phyloP scores from a whole-genome alignment of 176 grass and related monocot species.

The Sorghum bicolor region Sorghum_bicolor_NCBIv3 NC_012878.2:5771001-5771500 shows the following conservation, averaged over 20 bases:
- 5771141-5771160: conserved; percentile 70
- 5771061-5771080: conserved; percentile 82
- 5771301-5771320: conserved; percentile 1
- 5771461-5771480: conserved; percentile 30
- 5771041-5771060: conserved; percentile 85
- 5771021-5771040: conserved; percentile 60
- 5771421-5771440: conserved; percentile 60
- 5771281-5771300: conserved; percentile 12
- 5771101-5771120: conserved; percentile 81
- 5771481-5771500: conserved; percentile 28
- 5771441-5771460: conserved; percentile 30
- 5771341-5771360: conserved; percentile 32
- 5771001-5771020: conserved; percentile 32
- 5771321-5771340: conserved; percentile 3
- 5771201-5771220: neutral
- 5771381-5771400: conserved; percentile 73
- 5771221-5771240: neutral
- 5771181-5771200: conserved; percentile 35
- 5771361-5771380: conserved; percentile 57
- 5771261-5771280: conserved; percentile 1
- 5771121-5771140: conserved; percentile 51
- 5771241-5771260: neutral
- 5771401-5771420: conserved; percentile 86
- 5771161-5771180: conserved; percentile 63
- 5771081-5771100: conserved; percentile 52